A percentile compares a stretch with the other conserved stretches of the same genome.
phyloP scores from a whole-genome alignment of 148 eudicot species.

The Arbutus unedo region DNA sequence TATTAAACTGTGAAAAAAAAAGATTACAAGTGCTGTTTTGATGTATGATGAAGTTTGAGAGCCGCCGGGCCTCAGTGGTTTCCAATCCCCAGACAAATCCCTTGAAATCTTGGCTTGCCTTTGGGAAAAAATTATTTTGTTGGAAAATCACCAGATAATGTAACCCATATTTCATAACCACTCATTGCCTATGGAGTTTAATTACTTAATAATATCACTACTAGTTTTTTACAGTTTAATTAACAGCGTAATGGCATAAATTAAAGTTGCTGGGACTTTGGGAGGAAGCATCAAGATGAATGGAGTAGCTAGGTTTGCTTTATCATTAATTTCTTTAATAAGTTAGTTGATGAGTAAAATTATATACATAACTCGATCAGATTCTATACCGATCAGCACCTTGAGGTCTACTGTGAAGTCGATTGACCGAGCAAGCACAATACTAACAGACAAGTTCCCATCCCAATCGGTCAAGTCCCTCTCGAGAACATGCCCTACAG shows the following conservation, averaged over 20 bases:
- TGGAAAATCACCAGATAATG: background rate
- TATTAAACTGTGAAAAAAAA: no score
- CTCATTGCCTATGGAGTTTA: background rate
- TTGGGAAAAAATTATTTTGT: background rate
- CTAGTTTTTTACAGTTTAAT: background rate
- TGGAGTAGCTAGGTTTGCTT: background rate
- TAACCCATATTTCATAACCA: background rate
- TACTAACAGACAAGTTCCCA: no score
- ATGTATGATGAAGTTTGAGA: background rate
- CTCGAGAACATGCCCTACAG: no score
- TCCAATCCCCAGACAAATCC: background rate
- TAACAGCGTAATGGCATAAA: background rate
- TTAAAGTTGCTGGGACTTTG: background rate
- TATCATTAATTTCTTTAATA: background rate
- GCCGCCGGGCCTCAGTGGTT: background rate
- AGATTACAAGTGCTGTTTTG: background rate
- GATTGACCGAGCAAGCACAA: no score
- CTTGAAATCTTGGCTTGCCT: conserved; percentile 2
- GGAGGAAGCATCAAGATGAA: conserved; percentile 1
- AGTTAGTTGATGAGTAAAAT: no score
- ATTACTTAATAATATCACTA: background rate
- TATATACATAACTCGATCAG: no score
- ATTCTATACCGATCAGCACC: no score
- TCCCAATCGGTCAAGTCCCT: no score
- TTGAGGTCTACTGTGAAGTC: no score